Evolutionary conservation across 2,329 filamentous ascomycete species (phyloP).

Genomic region (Hymenoscyphus fructigenus): DNA sequence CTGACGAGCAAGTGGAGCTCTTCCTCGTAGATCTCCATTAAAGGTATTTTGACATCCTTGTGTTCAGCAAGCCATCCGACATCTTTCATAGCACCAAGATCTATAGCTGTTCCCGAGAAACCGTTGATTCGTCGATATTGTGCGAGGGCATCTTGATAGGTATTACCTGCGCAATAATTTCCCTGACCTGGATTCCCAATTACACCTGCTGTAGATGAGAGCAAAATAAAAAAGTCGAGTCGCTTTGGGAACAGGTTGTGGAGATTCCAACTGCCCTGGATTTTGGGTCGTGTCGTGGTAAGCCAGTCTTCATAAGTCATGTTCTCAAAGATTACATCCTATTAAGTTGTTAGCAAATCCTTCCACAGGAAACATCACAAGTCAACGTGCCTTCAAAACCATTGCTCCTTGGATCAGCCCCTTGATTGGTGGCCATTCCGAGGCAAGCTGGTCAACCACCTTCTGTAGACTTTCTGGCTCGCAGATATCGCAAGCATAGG

Average conservation of each 20-base stretch:
- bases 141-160: slow-evolving; percentile 26
- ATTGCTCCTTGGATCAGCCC: slow-evolving; percentile 47
- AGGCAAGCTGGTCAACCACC: slow-evolving; percentile 31
- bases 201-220: slow-evolving; percentile 37
- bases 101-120: slow-evolving; percentile 12
- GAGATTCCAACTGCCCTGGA: slow-evolving; percentile 19
- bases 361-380: not conserved
- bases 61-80: slow-evolving; percentile 10
- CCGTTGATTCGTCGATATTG: slow-evolving; percentile 15
- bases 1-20: slow-evolving; percentile 7
- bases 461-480: slow-evolving; percentile 35
- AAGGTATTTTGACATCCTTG: not conserved
- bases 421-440: slow-evolving; percentile 39
- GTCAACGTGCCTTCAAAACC: slow-evolving; percentile 33
- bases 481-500: slow-evolving; percentile 47
- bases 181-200: slow-evolving; percentile 14
- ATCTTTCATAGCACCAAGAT: slow-evolving; percentile 16
- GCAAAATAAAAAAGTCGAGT: slow-evolving; percentile 43
- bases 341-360: not conserved
- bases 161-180: slow-evolving; percentile 31
- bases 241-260: slow-evolving; percentile 16
- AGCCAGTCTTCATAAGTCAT: slow-evolving; percentile 40
- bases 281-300: slow-evolving; percentile 38
- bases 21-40: slow-evolving; percentile 4
- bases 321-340: slow-evolving; percentile 18